Evolutionary conservation across 352 stramenopile species (phyloP).

Genomic region (Blastocystis sp.): DNA sequence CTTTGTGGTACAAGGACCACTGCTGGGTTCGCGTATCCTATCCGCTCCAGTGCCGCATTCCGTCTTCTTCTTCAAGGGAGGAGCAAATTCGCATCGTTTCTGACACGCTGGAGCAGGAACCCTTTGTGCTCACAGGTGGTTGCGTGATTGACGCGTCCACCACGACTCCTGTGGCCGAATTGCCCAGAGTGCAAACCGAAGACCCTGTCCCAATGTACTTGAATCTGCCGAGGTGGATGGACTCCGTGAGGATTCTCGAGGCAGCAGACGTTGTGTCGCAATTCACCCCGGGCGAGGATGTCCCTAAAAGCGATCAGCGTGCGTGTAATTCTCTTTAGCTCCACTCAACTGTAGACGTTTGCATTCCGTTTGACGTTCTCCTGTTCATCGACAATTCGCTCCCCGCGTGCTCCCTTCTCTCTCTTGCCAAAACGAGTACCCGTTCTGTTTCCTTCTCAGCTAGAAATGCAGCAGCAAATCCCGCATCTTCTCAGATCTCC

Average conservation of each 20-base stretch:
- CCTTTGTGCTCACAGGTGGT: not conserved
- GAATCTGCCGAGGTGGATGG: not conserved
- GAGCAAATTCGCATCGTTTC: not conserved
- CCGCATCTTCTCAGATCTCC: not conserved
- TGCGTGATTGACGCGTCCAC: slow-evolving; percentile 5
- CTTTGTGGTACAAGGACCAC: too few species aligned
- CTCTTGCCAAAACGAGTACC: not conserved
- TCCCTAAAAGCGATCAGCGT: slow-evolving; percentile 1
- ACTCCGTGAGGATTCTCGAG: not conserved
- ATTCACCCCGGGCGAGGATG: not conserved
- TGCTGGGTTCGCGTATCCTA: not conserved
- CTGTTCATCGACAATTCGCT: not conserved
- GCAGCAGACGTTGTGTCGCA: not conserved
- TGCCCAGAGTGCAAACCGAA: not conserved
- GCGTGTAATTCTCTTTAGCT: not conserved
- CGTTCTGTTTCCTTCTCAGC: not conserved
- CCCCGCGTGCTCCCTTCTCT: not conserved
- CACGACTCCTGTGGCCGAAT: not conserved
- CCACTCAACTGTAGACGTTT: not conserved
- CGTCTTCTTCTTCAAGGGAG: not conserved
- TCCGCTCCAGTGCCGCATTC: not conserved
- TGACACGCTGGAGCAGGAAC: not conserved
- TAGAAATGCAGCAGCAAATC: slow-evolving; percentile 2
- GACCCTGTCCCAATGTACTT: not conserved
- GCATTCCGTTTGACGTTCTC: slow-evolving; percentile 30